These are phyloP conservation scores for Amborella trichopoda DNA, from an alignment of 164 flowering plant species.

Conservation along the genomic window DNA sequence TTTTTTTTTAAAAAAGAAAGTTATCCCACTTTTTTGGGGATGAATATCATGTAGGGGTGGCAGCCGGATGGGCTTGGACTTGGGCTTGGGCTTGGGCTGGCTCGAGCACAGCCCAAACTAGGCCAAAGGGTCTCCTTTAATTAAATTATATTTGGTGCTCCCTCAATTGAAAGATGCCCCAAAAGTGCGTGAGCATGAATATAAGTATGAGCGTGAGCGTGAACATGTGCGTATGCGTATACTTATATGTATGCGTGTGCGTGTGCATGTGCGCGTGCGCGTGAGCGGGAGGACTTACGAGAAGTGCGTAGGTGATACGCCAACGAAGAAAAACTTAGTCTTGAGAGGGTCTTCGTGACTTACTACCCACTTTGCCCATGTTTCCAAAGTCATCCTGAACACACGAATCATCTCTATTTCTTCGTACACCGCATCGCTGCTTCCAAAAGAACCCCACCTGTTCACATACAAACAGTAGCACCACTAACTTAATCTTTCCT, in stretches of 20 bases:
- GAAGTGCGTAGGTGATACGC: conserved; percentile 71
- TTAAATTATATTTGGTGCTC: too few species aligned
- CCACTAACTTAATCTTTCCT: not conserved
- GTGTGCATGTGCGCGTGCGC: not conserved
- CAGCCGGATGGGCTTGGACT: too few species aligned
- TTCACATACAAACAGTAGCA: not conserved
- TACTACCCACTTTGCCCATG: conserved; percentile 65
- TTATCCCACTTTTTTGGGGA: too few species aligned
- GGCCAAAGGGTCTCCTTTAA: too few species aligned
- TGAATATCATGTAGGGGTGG: too few species aligned
- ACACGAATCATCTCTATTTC: conserved; percentile 51
- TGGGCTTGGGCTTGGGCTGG: too few species aligned
- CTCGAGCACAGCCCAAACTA: too few species aligned
- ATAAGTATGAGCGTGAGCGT: too few species aligned
- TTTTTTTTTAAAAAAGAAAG: too few species aligned
- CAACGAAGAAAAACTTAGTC: conserved; percentile 57
- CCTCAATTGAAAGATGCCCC: too few species aligned
- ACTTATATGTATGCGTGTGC: not conserved
- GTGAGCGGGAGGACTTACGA: conserved; percentile 19
- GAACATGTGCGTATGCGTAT: not conserved
- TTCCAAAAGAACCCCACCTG: conserved; percentile 53
- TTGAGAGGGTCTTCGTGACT: conserved; percentile 43
- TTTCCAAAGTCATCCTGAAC: conserved; percentile 54
- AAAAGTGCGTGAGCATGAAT: too few species aligned
- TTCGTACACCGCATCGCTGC: conserved; percentile 29